Conservation (phyloP, 1,284 basidiomycete species). For the Ustilago sp. region DNA sequence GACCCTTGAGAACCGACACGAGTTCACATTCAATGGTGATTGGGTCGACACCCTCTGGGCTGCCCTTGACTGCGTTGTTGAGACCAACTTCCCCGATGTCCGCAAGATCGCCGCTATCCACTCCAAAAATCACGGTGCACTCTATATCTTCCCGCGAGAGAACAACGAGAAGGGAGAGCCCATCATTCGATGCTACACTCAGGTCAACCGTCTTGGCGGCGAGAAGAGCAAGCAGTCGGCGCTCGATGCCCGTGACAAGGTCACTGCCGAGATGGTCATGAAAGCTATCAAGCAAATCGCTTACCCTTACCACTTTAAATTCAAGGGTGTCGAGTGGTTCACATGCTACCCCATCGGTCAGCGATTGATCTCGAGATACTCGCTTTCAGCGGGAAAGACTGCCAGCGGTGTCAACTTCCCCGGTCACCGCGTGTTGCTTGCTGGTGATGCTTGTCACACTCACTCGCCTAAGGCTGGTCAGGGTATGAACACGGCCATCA, state of each 20-base stretch:
- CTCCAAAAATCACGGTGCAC: conserved; percentile 64
- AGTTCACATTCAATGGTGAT: conserved; percentile 60
- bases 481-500: conserved; percentile 71
- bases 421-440: conserved; percentile 69
- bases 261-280: conserved; percentile 69
- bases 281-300: conserved; percentile 70
- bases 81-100: conserved; percentile 66
- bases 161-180: conserved; percentile 68
- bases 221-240: conserved; percentile 60
- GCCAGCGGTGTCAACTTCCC: conserved; percentile 39
- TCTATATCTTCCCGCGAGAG: conserved; percentile 70
- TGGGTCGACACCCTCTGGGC: conserved; percentile 68
- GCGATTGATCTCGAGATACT: conserved; percentile 57
- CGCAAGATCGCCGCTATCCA: conserved; percentile 68
- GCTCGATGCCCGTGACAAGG: conserved; percentile 62
- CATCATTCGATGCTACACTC: conserved; percentile 69
- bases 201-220: conserved; percentile 65
- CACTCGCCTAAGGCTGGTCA: conserved; percentile 71
- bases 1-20: conserved; percentile 62
- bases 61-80: conserved; percentile 65
- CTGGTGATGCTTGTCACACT: conserved; percentile 71
- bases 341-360: conserved; percentile 70
- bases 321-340: conserved; percentile 70
- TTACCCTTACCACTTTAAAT: conserved; percentile 70
- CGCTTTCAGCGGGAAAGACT: conserved; percentile 50